Evolutionary conservation across 129 eudicot genomes (phyloP), one percentile per base, ranked within the genome.

Genomic region (Deinandra increscens): DNA sequence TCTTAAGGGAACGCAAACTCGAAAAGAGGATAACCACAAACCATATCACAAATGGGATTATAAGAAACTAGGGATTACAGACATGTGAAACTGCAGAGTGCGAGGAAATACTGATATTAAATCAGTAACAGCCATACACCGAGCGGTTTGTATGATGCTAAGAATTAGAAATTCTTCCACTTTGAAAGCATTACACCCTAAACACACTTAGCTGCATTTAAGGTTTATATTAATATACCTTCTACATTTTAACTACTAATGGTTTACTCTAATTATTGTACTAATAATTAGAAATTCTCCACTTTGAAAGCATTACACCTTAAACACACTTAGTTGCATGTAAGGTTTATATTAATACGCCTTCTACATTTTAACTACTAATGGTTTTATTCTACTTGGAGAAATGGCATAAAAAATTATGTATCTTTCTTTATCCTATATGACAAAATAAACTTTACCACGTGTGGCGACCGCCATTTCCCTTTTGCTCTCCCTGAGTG

Each of bases 381-480:
- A 50, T n/a, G 10, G 72, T 48, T 48, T 26, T 67, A 48, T 46
- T 69, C 50, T 18, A 54, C 61, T 22, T 20, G 34, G 9, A 54
- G 36, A 22, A 26, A 54, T 23, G 36, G n/a, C 61, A 20, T 54
- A 54, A 10, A 54, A 8, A 29, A 20, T 54, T 5, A 20, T 9
- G 36, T 13, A 69, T 37, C 34, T 69, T 51, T 12, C 46, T 36
- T 68, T 66, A 44, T 31, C 22, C 68, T 38, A 67, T 4, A 41
- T 9, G 12, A 67, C 29, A 22, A 39, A 69, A 62, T 31, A 15
- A 60, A 63, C 15, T 63, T 54, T 81, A 90, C 97, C 97, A 68
- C 95, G 75, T 1, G 97, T 90, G 61, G 97, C 97, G 37, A 83
- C 91, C 0, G 91, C 46, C 97, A 90, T 90, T 60, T 90, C 97